Conservation (phyloP, 2,329 filamentous ascomycete genomes). For the Didymella arachidicola region DNA sequence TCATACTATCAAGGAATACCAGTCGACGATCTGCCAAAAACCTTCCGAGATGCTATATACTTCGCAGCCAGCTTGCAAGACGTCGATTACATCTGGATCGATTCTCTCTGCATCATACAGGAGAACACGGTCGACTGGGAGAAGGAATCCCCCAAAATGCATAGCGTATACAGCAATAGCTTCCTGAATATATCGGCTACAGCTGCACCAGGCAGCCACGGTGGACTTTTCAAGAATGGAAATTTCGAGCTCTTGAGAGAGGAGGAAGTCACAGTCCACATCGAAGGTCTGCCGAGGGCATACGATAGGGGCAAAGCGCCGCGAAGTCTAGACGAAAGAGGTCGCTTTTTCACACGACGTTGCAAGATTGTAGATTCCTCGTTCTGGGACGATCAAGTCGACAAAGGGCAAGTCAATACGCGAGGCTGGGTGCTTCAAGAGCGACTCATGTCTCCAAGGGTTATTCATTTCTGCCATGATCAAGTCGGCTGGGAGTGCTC, state of each 20-base stretch:
- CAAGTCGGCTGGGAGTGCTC: constrained; percentile 36
- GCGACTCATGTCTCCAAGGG: constrained; percentile 29
- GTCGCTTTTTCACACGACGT: not conserved
- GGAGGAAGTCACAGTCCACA: constrained; percentile 24
- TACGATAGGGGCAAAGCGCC: not conserved
- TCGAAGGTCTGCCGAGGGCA: constrained; percentile 14
- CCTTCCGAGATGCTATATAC: not conserved
- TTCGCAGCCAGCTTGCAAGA: not conserved
- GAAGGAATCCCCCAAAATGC: not conserved
- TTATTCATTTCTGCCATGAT: constrained; percentile 32
- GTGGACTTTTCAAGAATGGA: constrained; percentile 24
- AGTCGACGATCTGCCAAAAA: not conserved
- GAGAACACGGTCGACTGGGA: not conserved
- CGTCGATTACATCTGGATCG: constrained; percentile 8
- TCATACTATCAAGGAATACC: not conserved
- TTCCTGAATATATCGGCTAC: constrained; percentile 39
- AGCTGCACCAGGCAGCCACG: constrained; percentile 20
- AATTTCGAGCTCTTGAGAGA: constrained; percentile 19
- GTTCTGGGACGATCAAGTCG: constrained; percentile 25
- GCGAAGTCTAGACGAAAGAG: not conserved
- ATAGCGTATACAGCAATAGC: not conserved
- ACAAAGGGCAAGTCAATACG: constrained; percentile 27
- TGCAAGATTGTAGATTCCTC: not conserved
- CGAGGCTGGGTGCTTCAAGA: constrained; percentile 39
- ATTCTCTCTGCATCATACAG: constrained; percentile 7